Conservation (phyloP, 208 protist species). For the Acanthamoeba lenticulata region DNA sequence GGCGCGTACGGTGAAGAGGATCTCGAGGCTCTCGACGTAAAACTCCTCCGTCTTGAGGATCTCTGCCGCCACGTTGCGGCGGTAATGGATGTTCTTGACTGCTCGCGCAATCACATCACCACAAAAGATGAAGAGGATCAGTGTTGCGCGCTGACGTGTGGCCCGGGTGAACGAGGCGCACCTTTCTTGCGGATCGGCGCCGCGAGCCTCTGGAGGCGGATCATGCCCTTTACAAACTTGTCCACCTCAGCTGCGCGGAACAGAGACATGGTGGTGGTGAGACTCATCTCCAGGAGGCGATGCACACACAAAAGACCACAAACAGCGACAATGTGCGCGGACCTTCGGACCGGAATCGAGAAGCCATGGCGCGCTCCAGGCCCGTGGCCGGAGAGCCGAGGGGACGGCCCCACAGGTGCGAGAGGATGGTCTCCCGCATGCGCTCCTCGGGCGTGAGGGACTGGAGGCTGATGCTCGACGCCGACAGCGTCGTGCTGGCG, state of each 20-base stretch:
- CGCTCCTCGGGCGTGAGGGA: background rate
- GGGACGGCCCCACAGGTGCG: background rate
- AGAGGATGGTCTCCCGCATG: too few relatives aligned
- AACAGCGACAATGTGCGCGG: background rate
- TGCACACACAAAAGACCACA: background rate
- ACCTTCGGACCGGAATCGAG: background rate
- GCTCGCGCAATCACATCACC: background rate
- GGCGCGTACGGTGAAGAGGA: background rate
- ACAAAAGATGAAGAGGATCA: background rate
- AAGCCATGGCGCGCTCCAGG: background rate
- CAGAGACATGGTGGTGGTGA: background rate
- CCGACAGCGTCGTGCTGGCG: background rate
- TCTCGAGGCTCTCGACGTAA: background rate
- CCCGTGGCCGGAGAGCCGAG: background rate
- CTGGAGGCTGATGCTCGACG: background rate
- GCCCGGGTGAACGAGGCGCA: background rate
- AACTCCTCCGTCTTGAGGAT: slow-evolving; percentile 44
- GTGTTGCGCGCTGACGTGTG: too few relatives aligned
- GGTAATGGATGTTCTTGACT: slow-evolving; percentile 5
- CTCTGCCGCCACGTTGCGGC: background rate
- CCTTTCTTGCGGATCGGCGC: background rate
- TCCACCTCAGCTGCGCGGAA: background rate
- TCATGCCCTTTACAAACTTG: background rate
- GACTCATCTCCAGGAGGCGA: background rate
- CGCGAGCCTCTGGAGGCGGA: background rate